phyloP scores from a whole-genome alignment of 371 early-diverging fungal genomes.

The Mucor lusitanicus region DNA sequence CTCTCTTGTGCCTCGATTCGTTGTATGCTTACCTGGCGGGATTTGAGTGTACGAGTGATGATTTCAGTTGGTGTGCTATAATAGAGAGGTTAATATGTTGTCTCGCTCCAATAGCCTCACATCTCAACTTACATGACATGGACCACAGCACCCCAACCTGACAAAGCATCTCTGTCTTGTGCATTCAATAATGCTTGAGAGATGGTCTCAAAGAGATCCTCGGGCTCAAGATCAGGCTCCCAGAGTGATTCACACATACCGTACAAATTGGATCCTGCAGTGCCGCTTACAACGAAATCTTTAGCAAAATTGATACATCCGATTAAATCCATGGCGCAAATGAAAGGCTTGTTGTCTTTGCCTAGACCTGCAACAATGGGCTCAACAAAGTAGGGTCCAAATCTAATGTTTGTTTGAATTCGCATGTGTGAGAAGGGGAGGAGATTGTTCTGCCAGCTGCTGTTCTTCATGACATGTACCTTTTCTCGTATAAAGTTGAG shows the following conservation, averaged over 20 bases:
- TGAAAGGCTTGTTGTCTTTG: constrained; percentile 90
- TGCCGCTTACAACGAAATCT: constrained; percentile 98
- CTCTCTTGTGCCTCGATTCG: neutral
- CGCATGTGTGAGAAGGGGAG: neutral
- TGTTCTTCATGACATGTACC: constrained; percentile 49
- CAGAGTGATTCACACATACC: constrained; percentile 99
- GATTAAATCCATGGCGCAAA: constrained; percentile 96
- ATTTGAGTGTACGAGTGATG: constrained; percentile 78
- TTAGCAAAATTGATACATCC: constrained; percentile 96
- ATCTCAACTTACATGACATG: constrained; percentile 77
- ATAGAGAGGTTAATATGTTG: neutral
- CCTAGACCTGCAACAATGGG: constrained; percentile 97
- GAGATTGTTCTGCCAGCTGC: neutral
- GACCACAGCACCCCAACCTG: constrained; percentile 99
- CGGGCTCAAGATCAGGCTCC: constrained; percentile 96
- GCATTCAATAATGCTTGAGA: constrained; percentile 97
- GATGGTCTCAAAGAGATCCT: constrained; percentile 97
- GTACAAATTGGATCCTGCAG: constrained; percentile 87
- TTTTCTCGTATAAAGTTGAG: constrained; percentile 96
- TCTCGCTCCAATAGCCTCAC: neutral
- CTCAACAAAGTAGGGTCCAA: constrained; percentile 96
- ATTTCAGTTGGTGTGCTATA: constrained; percentile 80
- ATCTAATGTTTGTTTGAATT: constrained; percentile 56
- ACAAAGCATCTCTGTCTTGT: constrained; percentile 97
- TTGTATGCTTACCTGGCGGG: constrained; percentile 73